These are phyloP conservation scores for Thalassiosira mediterranea DNA, from an alignment of 352 stramenopile species.

Conservation along the genomic window DNA sequence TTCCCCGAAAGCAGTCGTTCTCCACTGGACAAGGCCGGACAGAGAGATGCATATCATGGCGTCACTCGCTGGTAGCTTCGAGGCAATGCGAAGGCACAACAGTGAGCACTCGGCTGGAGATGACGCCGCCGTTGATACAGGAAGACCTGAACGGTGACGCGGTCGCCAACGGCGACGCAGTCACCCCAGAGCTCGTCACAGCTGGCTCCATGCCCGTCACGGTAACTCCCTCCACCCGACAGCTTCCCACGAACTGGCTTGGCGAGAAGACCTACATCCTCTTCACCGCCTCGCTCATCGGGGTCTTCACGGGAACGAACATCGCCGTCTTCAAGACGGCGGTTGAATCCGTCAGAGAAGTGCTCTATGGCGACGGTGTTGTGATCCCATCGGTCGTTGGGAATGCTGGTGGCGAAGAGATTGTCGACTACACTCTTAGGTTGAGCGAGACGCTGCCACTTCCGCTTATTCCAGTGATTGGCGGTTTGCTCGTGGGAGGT, in stretches of 20 bases:
- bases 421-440: slow-evolving; percentile 20
- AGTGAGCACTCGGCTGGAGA: slow-evolving; percentile 3
- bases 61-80: too few relatives aligned
- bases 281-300: slow-evolving; percentile 57
- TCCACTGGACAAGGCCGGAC: too few relatives aligned
- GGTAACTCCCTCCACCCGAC: slow-evolving; percentile 13
- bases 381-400: slow-evolving; percentile 17
- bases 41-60: too few relatives aligned
- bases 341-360: slow-evolving; percentile 64
- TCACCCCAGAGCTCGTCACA: too few relatives aligned
- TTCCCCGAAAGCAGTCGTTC: too few relatives aligned
- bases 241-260: slow-evolving; percentile 56
- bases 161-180: not conserved
- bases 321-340: slow-evolving; percentile 77
- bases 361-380: slow-evolving; percentile 57
- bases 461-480: slow-evolving; percentile 59
- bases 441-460: slow-evolving; percentile 40
- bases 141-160: slow-evolving; percentile 12
- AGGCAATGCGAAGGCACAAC: too few relatives aligned
- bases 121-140: slow-evolving; percentile 13
- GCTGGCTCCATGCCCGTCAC: too few relatives aligned
- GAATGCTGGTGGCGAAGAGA: slow-evolving; percentile 19
- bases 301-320: slow-evolving; percentile 60
- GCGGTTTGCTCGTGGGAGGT: slow-evolving; percentile 61
- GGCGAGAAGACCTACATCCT: slow-evolving; percentile 58